Base-by-base conservation (phyloP, 805 yeast genomes). In the Hyphopichia homilentoma region DNA sequence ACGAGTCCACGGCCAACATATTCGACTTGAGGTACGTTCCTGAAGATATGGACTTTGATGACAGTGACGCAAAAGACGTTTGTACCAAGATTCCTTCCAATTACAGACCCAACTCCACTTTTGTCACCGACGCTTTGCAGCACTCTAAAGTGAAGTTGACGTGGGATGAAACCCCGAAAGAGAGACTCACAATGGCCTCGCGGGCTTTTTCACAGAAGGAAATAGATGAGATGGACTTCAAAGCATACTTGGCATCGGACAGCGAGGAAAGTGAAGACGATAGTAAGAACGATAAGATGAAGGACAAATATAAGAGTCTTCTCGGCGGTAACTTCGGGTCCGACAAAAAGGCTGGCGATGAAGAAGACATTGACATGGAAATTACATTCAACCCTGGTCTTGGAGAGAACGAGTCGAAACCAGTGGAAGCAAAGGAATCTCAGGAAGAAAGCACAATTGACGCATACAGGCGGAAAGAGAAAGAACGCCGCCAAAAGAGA, bases 91-190 rank as follows among this genome's bases (percentile, higher is more conserved):
- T 88, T 6, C 96, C 97, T 5, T 61, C 78, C 2, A 75, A 75
- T 30, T 93, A 93, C 59, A 80, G 77, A 44, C 98, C 98, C 13
- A 68, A 68, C 33, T 50, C 67, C 2, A 68, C 72, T 7, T 93
- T 93, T 57, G 84, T 85, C 19, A 93, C 98, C 3, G 97, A 86
- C 61, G 98, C 98, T 0, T 69, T 93, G 38, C 96, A 93, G 55
- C 96, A 88, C 53, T 89, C 97, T 11, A 93, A 89, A 50, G 98
- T 93, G 30, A 89, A 86, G 57, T 70, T 93, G 44, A 89, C 97
- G 0, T 93, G 98, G 98, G 98, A 93, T 59, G 97, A 90, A 62
- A 94, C 97, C 0, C 97, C 98, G 5, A 81, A 79, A 36, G 97
- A 88, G 50, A 76, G 98, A 50, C 57, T 77, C 12, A 77, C 82